Percentiles rank a stretch among this genome's conserved stretches.
Conservation (phyloP, 805 yeast species). For the Clavispora fructus region DNA sequence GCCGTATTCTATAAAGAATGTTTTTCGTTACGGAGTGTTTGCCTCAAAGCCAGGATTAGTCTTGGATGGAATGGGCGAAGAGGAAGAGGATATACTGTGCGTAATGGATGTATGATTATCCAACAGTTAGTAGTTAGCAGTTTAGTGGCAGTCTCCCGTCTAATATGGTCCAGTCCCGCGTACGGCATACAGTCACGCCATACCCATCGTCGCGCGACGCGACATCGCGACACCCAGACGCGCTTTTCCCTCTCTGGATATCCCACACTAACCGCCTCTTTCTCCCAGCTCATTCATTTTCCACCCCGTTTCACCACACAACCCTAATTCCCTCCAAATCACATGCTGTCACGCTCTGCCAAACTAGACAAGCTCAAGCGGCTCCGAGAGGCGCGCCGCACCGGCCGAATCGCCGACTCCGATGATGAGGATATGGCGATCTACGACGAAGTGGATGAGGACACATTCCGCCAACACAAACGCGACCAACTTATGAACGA, state of each 20-base stretch:
- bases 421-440: slow-evolving; percentile 51
- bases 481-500: slow-evolving; percentile 79
- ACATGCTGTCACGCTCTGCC: slow-evolving; percentile 30
- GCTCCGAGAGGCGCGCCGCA: slow-evolving; percentile 58
- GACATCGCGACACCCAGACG: not conserved
- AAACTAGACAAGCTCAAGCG: slow-evolving; percentile 51
- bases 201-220: not conserved
- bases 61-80: too few relatives aligned
- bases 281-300: too few relatives aligned
- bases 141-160: too few relatives aligned
- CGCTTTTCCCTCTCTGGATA: not conserved
- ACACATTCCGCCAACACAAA: slow-evolving; percentile 67
- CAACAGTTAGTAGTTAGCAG: too few relatives aligned
- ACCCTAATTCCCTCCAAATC: not conserved
- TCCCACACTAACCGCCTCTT: not conserved
- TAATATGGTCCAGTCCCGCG: too few relatives aligned
- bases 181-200: too few relatives aligned
- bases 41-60: too few relatives aligned
- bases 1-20: too few relatives aligned
- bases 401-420: slow-evolving; percentile 42
- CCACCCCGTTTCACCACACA: not conserved
- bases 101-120: too few relatives aligned
- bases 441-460: slow-evolving; percentile 87
- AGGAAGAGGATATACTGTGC: too few relatives aligned
- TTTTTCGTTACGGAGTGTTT: too few relatives aligned